phyloP scores from a whole-genome alignment of 257 asterid species.

The Solanum arcanum region DNA sequence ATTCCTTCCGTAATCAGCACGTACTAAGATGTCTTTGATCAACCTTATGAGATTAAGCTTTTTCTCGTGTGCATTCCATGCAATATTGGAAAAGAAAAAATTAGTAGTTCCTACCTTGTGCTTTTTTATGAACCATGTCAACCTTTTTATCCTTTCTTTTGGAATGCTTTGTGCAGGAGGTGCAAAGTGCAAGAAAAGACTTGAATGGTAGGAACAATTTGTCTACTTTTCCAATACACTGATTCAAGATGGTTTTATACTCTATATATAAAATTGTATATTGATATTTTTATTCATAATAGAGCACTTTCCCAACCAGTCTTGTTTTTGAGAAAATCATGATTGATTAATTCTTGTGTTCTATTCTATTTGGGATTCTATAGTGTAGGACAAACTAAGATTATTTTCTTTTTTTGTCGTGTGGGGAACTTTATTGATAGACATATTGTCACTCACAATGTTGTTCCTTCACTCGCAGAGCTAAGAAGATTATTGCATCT shows the following conservation, averaged over 20 bases:
- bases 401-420: neutral
- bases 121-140: neutral
- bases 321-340: neutral
- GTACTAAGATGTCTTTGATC: slow-evolving; percentile 5
- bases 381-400: neutral
- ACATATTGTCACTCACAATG: neutral
- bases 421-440: neutral
- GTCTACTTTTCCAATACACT: neutral
- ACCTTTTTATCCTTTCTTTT: neutral
- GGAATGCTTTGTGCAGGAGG: slow-evolving; percentile 43
- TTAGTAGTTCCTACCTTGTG: neutral
- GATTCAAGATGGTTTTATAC: neutral
- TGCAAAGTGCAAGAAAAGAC: slow-evolving; percentile 71
- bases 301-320: neutral
- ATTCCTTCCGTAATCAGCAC: slow-evolving; percentile 78
- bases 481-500: too few species aligned
- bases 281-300: neutral
- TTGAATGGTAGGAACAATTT: slow-evolving; percentile 39
- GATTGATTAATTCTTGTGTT: neutral
- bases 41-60: neutral
- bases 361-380: neutral
- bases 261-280: neutral
- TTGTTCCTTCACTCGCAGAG: too few species aligned
- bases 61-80: neutral
- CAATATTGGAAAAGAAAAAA: neutral